Evolutionary conservation across 164 flowering plant species (phyloP), one percentile per base, ranked within the genome.

Genomic region (Dillenia suffruticosa): DNA sequence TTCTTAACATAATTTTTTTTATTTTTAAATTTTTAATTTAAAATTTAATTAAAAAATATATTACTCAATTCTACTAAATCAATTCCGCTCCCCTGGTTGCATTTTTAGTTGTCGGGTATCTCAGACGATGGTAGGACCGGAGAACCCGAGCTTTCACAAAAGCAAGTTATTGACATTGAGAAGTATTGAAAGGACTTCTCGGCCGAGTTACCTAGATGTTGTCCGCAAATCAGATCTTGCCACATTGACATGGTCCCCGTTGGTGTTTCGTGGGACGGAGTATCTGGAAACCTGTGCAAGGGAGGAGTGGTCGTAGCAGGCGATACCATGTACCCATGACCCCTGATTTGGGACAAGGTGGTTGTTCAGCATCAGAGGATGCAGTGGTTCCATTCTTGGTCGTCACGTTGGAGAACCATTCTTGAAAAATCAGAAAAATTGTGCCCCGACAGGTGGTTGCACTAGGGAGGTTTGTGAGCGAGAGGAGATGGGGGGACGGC

Each of bases 281-380:
- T 32, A 32, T 32, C 40, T 32, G 70, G 78, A 7, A 62, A 58
- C 13, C 11, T 70, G 0, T 49, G 48, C 50, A 63, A 64, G 12
- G 66, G 45, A 2, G 65, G 49, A 32, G 19, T 77, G 10, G 70
- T 76, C 13, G 72, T 74, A 48, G 74, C 72, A 0, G 75, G 79
- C 3, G 77, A 76, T 40, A 68, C 79, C 6, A 71, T 70, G 77
- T 77, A 76, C 65, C 76, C 72, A 73, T 73, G 76, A 67, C 72
- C 0, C 77, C 77, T 10, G 71, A 73, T 50, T 60, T 76, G 1
- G 74, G 65, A 44, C 76, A 64, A 56, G 69, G 73, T 4, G 77
- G 70, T 4, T 61, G 72, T 49, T 2, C 63, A 3, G 70, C n/a
- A 3, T 10, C 6, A 14, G 53, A n/a, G 19, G 13, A 50, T 14